phyloP scores from a whole-genome alignment of 225 moss, liverwort and hornwort genomes.

The Sphagnum tenellum region DNA sequence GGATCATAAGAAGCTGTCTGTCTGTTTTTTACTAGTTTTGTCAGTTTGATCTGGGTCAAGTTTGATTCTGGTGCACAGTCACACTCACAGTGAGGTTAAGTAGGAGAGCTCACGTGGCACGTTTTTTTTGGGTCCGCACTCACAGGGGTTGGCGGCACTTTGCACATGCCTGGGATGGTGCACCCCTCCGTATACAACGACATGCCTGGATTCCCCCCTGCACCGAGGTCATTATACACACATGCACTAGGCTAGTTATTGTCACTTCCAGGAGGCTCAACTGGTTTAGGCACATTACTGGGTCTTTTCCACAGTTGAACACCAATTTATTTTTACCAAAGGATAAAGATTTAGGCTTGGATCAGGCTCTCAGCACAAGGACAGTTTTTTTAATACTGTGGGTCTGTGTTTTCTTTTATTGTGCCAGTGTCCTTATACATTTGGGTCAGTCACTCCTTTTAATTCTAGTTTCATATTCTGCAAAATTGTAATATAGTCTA shows the following conservation, averaged over 20 bases:
- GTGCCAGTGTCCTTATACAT: too few species aligned
- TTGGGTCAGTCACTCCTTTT: too few species aligned
- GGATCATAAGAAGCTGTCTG: not conserved
- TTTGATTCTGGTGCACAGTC: conserved; percentile 8
- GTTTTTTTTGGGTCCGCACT: conserved; percentile 58
- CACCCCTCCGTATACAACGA: conserved; percentile 88
- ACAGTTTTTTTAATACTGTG: too few species aligned
- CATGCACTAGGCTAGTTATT: conserved; percentile 21
- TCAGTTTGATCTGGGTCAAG: not conserved
- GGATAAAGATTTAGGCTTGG: too few species aligned
- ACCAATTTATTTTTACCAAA: too few species aligned
- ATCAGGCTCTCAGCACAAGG: too few species aligned
- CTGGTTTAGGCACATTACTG: conserved; percentile 11
- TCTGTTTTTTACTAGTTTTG: not conserved
- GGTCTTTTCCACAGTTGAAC: conserved; percentile 8
- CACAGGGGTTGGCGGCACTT: conserved; percentile 99
- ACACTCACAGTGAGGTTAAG: conserved; percentile 16
- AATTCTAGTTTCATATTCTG: too few species aligned
- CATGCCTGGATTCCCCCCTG: conserved; percentile 81
- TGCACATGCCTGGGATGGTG: conserved; percentile 94
- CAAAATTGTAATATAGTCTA: too few species aligned
- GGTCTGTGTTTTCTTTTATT: too few species aligned
- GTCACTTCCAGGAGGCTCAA: conserved; percentile 35
- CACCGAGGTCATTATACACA: conserved; percentile 84
- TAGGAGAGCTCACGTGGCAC: conserved; percentile 46